These are phyloP conservation scores for Ricinus communis DNA, from an alignment of 345 rosid species.

Conservation along the genomic window DNA sequence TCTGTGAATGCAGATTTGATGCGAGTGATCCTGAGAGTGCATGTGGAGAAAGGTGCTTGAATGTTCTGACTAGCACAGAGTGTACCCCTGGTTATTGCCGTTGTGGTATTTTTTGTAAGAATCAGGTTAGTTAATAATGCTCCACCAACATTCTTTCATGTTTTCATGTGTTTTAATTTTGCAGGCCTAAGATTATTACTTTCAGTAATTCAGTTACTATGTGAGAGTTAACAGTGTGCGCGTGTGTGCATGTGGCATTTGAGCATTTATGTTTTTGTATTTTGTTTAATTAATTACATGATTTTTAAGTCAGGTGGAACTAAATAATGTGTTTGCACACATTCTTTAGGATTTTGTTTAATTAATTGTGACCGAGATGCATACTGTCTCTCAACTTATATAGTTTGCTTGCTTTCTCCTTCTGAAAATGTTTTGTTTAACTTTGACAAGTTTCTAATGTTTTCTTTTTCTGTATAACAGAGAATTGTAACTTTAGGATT, in stretches of 20 bases:
- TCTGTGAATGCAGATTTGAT: conserved; percentile 77
- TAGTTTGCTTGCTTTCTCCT: too few species aligned
- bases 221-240: too few species aligned
- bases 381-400: too few species aligned
- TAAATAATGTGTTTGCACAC: neutral
- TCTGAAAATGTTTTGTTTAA: too few species aligned
- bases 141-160: too few species aligned
- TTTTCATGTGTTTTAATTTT: neutral
- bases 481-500: neutral
- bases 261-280: neutral
- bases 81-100: conserved; percentile 86
- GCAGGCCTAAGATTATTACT: neutral
- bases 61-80: conserved; percentile 83
- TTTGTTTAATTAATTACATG: neutral
- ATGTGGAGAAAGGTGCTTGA: conserved; percentile 86
- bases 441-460: neutral
- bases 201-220: neutral
- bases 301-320: neutral
- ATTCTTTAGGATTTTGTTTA: neutral
- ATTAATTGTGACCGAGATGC: too few species aligned
- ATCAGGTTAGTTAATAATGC: conserved; percentile 52
- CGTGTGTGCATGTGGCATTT: too few species aligned
- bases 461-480: neutral
- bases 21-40: conserved; percentile 68
- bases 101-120: conserved; percentile 69